A percentile compares a stretch with the other conserved stretches of the same genome.
These are phyloP conservation scores for Thamnidium elegans DNA, from an alignment of 192 early-diverging fungal species.

Conservation along the genomic window DNA sequence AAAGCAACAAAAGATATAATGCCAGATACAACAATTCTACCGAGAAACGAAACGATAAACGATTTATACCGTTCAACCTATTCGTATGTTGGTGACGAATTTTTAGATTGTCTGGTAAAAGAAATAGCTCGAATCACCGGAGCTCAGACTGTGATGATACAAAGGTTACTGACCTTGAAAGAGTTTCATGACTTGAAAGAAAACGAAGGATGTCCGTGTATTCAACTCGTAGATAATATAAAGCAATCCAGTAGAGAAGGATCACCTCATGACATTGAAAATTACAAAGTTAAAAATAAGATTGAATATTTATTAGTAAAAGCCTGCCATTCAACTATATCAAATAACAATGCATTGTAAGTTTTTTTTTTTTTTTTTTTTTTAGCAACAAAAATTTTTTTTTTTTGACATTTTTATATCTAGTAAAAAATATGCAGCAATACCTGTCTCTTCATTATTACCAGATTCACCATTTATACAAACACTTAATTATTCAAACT, in stretches of 20 bases:
- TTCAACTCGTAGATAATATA: background rate
- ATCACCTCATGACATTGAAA: too few species aligned
- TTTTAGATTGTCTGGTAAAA: conserved; percentile 22
- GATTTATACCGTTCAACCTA: conserved; percentile 20
- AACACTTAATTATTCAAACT: conserved; percentile 4
- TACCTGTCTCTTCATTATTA: conserved; percentile 7
- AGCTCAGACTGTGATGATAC: conserved; percentile 24
- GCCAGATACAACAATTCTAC: background rate
- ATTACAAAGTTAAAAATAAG: background rate
- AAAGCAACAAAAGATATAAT: too few species aligned
- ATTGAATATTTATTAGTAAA: conserved; percentile 9
- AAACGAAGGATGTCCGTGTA: conserved; percentile 10
- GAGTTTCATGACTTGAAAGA: conserved; percentile 20
- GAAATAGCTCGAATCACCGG: conserved; percentile 15
- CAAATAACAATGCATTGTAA: background rate
- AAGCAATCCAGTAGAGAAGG: background rate
- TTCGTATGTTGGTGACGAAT: conserved; percentile 16
- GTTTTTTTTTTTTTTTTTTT: background rate
- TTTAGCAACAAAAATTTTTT: too few species aligned
- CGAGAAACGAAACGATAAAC: background rate
- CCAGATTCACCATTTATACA: conserved; percentile 13
- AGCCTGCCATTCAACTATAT: background rate
- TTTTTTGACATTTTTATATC: background rate
- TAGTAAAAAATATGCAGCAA: conserved; percentile 2
- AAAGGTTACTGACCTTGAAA: conserved; percentile 19